Base-by-base conservation (phyloP, 257 asterid species). In the Echium plantagineum region DNA sequence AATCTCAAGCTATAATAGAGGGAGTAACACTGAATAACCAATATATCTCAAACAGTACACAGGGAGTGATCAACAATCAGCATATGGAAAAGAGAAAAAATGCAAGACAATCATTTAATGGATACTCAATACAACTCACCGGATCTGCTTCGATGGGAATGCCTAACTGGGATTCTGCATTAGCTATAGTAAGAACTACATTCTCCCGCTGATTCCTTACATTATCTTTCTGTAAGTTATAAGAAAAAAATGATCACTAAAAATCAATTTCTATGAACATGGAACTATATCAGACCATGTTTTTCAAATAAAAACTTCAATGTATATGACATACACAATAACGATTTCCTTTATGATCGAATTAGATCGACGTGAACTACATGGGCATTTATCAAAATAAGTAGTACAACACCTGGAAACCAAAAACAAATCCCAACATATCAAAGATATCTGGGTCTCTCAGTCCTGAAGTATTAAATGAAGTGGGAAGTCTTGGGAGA, bases 121-220 rank as follows among this genome's bases (percentile, higher is more conserved):
- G 24, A 53, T 53, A 19, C 21, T 53, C 46, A 2, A 22, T n/a
- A 24, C 13, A 15, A 72, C 77, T 67, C 59, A 72, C 72, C 9
- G 94, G 94, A 74, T 91, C 90, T 60, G 94, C 78, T 15, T 72
- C 94, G 72, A 67, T 66, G 18, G 94, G 94, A 61, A 88, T 77
- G 65, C 78, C 87, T 71, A 85, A 90, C 35, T 83, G 88, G 46
- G 98, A 85, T 73, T 91, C 97, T 53, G 94, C 82, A 54, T 91
- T 91, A 67, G 90, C 97, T 74, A 88, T 76, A 71, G 87, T 69
- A 51, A 91, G 97, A 64, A 91, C 75, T 1, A 89, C 81, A 81
- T 88, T 80, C 79, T 91, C 98, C 16, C 97, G 97, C 73, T 91
- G 98, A 81, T 88, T 91, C 77, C 89, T 75, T 70, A 81, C 64